Evolutionary conservation across 75 land plant species (phyloP).

Genomic region (Azolla pinnata): DNA sequence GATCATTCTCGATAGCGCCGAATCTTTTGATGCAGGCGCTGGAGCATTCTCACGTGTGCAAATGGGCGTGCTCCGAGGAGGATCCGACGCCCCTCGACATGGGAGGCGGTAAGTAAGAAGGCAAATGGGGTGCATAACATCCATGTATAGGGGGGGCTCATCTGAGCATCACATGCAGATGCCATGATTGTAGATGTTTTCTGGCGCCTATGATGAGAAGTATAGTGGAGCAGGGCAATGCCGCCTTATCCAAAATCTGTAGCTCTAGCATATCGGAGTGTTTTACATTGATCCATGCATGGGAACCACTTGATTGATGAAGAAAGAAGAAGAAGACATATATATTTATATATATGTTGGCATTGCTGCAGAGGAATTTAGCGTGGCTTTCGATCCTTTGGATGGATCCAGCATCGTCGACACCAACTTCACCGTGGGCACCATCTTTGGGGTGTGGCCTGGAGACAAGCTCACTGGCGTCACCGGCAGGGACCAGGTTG

Average conservation of each 20-base stretch:
- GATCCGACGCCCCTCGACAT: slow-evolving; percentile 87
- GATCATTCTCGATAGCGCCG: no score
- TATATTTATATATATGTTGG: no score
- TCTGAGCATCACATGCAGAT: no score
- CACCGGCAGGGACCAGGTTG: slow-evolving; percentile 80
- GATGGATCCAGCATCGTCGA: slow-evolving; percentile 98
- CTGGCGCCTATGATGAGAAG: no score
- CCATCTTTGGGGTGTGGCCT: slow-evolving; percentile 98
- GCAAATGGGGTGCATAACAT: no score
- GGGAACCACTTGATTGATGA: no score
- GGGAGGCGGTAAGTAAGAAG: slow-evolving; percentile 42
- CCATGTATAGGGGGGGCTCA: no score
- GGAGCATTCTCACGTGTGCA: slow-evolving; percentile 85
- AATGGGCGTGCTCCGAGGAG: slow-evolving; percentile 98
- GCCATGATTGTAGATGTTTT: no score
- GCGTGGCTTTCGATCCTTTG: slow-evolving; percentile 96
- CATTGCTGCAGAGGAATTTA: slow-evolving; percentile 77
- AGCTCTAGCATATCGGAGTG: not conserved
- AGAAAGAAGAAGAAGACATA: no score
- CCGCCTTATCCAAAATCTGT: not conserved
- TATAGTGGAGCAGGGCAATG: no score
- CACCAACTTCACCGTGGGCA: slow-evolving; percentile 97
- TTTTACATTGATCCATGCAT: no score
- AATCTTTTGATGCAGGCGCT: slow-evolving; percentile 74
- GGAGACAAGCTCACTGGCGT: slow-evolving; percentile 88